These are phyloP conservation scores for cucumber (Cucumis sativus) DNA, from an alignment of 306 rosid genomes.

Conservation along the genomic window Cucumber_9930_V3 NC_026659.2:11536001-11536500, in stretches of 20 bases:
- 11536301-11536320: not conserved
- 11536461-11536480: conserved; percentile 81
- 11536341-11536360: not conserved
- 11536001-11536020: conserved; percentile 86
- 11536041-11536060: conserved; percentile 60
- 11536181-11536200: conserved; percentile 87
- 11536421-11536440: conserved; percentile 66
- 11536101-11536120: conserved; percentile 75
- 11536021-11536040: conserved; percentile 74
- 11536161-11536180: conserved; percentile 90
- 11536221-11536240: not conserved
- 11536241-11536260: not conserved
- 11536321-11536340: not conserved
- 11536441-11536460: conserved; percentile 74
- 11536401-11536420: conserved; percentile 88
- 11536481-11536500: not conserved
- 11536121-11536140: conserved; percentile 83
- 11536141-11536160: conserved; percentile 71
- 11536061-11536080: conserved; percentile 37
- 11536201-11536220: conserved; percentile 15
- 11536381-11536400: conserved; percentile 87
- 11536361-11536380: conserved; percentile 48
- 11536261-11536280: not conserved
- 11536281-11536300: not conserved
- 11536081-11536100: conserved; percentile 29